Evolutionary conservation across 2,329 filamentous ascomycete species (phyloP).

Genomic region (Samsoniella hepiali): DNA sequence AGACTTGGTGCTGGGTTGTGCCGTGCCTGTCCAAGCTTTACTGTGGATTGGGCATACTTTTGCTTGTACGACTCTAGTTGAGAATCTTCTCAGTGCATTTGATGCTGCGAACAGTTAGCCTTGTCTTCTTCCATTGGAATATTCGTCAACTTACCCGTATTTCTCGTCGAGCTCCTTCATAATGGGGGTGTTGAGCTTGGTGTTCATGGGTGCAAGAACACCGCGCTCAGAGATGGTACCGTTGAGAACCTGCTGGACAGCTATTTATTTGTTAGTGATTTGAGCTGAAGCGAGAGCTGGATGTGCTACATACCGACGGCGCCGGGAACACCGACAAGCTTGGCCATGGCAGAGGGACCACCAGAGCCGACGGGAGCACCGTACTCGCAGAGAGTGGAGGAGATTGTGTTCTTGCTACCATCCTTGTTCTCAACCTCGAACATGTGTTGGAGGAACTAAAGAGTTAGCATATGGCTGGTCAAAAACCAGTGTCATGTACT

Average conservation of each 20-base stretch:
- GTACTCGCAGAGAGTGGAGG: conserved; percentile 79
- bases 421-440: conserved; percentile 83
- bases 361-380: conserved; percentile 71
- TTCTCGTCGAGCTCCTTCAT: conserved; percentile 76
- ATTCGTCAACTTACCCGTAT: conserved; percentile 46
- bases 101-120: conserved; percentile 10
- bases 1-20: neutral
- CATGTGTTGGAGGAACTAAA: conserved; percentile 62
- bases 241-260: conserved; percentile 74
- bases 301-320: conserved; percentile 29
- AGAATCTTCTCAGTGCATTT: conserved; percentile 16
- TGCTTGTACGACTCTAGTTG: neutral
- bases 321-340: conserved; percentile 70
- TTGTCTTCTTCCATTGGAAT: accelerated
- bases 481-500: conserved; percentile 23
- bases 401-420: conserved; percentile 71
- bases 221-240: conserved; percentile 70
- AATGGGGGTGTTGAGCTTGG: conserved; percentile 67
- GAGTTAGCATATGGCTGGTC: conserved; percentile 30
- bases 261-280: conserved; percentile 47
- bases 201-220: conserved; percentile 72
- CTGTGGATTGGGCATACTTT: neutral
- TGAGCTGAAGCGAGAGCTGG: neutral
- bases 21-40: neutral
- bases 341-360: conserved; percentile 82